Conservation (phyloP, 139 green algal genomes). For the Micractinium sp. region DNA sequence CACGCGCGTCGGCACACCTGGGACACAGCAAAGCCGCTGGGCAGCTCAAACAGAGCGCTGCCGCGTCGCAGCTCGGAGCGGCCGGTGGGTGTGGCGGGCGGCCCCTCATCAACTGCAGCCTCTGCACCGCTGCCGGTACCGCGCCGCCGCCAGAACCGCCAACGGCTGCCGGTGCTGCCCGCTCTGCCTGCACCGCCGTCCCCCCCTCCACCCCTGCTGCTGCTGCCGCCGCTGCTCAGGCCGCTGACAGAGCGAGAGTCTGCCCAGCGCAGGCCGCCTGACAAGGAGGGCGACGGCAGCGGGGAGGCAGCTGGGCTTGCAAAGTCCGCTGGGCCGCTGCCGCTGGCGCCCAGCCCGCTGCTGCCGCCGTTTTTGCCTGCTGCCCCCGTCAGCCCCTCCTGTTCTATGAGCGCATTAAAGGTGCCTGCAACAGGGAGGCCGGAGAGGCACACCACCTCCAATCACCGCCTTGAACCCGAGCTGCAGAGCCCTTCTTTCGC, state of each 20-base stretch:
- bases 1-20: not conserved
- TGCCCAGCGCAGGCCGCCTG: not conserved
- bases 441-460: too few relatives aligned
- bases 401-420: constrained; percentile 51
- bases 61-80: not conserved
- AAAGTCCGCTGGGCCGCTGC: not conserved
- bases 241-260: not conserved
- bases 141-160: not conserved
- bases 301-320: not conserved
- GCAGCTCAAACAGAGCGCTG: constrained; percentile 34
- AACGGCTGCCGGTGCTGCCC: not conserved
- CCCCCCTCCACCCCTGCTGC: not conserved
- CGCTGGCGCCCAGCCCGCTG: not conserved
- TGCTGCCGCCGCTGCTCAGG: not conserved
- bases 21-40: constrained; percentile 16
- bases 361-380: not conserved
- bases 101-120: not conserved
- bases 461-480: too few relatives aligned
- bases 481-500: too few relatives aligned
- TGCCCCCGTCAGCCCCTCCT: constrained; percentile 24
- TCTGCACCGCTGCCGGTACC: not conserved
- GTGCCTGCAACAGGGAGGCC: not conserved
- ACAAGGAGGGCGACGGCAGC: not conserved
- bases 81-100: not conserved
- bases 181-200: not conserved